Conservation (phyloP, 78 protist genomes). For the Dictyostelium intermedium region DNA sequence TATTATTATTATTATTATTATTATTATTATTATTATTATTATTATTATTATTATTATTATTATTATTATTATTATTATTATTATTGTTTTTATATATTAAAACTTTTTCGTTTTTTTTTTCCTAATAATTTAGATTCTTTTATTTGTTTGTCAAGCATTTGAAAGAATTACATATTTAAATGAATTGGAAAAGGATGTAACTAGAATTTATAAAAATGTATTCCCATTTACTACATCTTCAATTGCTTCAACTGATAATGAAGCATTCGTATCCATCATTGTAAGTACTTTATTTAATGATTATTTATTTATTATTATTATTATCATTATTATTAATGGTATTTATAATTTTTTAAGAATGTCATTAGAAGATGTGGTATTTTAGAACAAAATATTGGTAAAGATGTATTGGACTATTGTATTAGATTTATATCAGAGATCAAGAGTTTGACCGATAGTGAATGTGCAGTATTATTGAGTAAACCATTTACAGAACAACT, state of each 20-base stretch:
- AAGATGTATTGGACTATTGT: slow-evolving; percentile 27
- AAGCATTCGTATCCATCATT: slow-evolving; percentile 41
- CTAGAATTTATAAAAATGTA: slow-evolving; percentile 29
- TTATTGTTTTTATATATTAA: too few relatives aligned
- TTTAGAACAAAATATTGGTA: slow-evolving; percentile 44
- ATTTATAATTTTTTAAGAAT: slow-evolving; percentile 11
- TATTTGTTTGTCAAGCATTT: slow-evolving; percentile 36
- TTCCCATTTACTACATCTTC: slow-evolving; percentile 35
- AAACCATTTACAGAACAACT: slow-evolving; percentile 23
- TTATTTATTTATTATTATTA: not conserved
- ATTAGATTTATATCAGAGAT: slow-evolving; percentile 32
- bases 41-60: too few relatives aligned
- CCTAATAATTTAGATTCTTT: not conserved
- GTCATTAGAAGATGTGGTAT: slow-evolving; percentile 64
- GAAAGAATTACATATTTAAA: slow-evolving; percentile 56
- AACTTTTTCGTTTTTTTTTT: not conserved
- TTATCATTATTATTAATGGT: not conserved
- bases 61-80: too few relatives aligned
- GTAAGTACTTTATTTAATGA: not conserved
- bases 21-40: too few relatives aligned
- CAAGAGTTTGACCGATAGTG: slow-evolving; percentile 1
- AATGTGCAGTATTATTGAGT: not conserved
- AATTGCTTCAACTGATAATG: slow-evolving; percentile 30
- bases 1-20: too few relatives aligned
- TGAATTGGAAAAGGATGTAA: slow-evolving; percentile 29